phyloP scores from a whole-genome alignment of 2,329 filamentous ascomycete species.

The Zopfia rhizophila region DNA sequence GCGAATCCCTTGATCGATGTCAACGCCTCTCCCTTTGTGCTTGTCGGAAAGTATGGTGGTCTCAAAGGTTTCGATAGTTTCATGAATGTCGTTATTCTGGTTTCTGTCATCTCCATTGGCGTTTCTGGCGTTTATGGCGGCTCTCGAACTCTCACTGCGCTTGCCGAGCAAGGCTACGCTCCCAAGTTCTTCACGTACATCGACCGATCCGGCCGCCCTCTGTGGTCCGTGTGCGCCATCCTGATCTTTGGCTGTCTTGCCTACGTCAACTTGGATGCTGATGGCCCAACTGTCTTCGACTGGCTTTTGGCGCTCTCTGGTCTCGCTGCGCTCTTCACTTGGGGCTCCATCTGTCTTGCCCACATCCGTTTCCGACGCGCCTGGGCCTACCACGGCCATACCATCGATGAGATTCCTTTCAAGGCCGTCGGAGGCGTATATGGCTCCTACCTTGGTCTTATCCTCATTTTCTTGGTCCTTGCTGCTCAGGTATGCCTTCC shows the following conservation, averaged over 20 bases:
- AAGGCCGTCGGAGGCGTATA: constrained; percentile 52
- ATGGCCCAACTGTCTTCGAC: constrained; percentile 69
- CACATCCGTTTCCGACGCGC: constrained; percentile 87
- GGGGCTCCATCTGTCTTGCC: constrained; percentile 85
- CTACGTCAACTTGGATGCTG: constrained; percentile 67
- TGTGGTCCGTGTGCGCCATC: constrained; percentile 76
- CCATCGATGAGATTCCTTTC: constrained; percentile 58
- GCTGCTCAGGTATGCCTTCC: constrained; percentile 49
- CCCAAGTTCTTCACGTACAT: constrained; percentile 82
- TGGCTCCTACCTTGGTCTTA: constrained; percentile 53
- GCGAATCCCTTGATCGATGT: constrained; percentile 42
- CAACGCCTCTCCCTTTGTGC: constrained; percentile 72
- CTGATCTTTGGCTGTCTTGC: constrained; percentile 76
- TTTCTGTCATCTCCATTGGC: constrained; percentile 69
- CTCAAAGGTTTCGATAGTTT: constrained; percentile 70
- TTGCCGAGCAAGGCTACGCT: constrained; percentile 70
- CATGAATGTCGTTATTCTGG: constrained; percentile 74
- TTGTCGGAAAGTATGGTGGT: constrained; percentile 70
- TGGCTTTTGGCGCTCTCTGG: constrained; percentile 84
- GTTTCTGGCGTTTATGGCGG: constrained; percentile 68
- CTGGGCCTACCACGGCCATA: constrained; percentile 51
- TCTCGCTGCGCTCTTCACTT: constrained; percentile 79
- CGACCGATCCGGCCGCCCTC: constrained; percentile 82
- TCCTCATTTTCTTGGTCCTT: constrained; percentile 52
- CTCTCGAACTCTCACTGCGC: constrained; percentile 66